Percentiles rank a stretch among this genome's conserved stretches.
phyloP scores from a whole-genome alignment of 176 grass and related monocot genomes.

The Ensete glaucum region DNA sequence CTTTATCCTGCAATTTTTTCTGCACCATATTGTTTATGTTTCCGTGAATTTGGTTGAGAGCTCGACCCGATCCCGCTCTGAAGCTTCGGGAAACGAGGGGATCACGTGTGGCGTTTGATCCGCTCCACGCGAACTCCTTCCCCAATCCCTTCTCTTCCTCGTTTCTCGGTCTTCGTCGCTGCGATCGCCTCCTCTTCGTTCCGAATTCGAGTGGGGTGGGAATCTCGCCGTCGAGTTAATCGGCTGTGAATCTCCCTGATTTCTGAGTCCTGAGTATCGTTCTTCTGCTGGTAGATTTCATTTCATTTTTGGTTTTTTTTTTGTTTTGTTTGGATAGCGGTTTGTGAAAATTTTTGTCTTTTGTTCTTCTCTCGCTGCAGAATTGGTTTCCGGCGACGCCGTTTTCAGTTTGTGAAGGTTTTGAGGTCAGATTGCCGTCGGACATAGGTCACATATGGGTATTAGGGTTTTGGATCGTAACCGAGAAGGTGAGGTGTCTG shows the following conservation, averaged over 20 bases:
- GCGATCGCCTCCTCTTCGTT: background rate
- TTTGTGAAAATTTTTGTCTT: background rate
- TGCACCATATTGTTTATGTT: background rate
- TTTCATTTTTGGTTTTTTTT: background rate
- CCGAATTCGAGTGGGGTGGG: background rate
- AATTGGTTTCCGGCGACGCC: background rate
- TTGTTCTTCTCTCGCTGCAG: background rate
- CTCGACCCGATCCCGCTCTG: background rate
- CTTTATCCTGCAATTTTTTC: background rate
- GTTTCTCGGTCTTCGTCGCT: background rate
- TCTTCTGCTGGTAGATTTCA: background rate
- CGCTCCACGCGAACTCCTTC: background rate
- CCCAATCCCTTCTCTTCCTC: background rate
- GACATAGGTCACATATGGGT: background rate
- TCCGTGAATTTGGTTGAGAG: conserved; percentile 4
- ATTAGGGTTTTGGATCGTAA: background rate
- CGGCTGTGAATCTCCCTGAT: background rate
- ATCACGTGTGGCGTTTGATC: conserved; percentile 3
- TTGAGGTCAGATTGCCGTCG: background rate
- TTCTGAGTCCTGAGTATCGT: background rate
- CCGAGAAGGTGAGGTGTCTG: background rate
- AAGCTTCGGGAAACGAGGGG: conserved; percentile 7
- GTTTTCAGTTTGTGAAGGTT: background rate
- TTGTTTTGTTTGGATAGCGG: background rate
- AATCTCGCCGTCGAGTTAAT: background rate